Conservation (phyloP, 768 basidiomycete genomes). For the Tulasnella calospora region DNA sequence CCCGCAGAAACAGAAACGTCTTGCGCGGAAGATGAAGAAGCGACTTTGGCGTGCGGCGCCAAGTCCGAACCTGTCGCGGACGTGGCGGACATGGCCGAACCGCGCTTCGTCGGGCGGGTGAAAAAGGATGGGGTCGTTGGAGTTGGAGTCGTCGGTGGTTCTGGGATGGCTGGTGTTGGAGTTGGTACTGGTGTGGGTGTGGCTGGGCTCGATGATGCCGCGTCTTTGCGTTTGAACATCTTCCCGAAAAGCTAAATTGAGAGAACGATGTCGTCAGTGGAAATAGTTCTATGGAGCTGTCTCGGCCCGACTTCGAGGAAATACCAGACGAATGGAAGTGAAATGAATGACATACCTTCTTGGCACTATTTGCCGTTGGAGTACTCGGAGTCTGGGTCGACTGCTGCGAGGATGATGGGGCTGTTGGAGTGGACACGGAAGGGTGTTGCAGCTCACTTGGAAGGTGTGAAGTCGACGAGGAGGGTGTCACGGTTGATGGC, state of each 20-base stretch:
- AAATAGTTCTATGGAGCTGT: neutral
- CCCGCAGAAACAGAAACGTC: too few relatives aligned
- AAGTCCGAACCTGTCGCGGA: slow-evolving; percentile 6
- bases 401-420: neutral
- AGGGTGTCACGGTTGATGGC: slow-evolving; percentile 38
- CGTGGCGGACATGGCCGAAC: neutral
- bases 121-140: slow-evolving; percentile 24
- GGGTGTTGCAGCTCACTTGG: slow-evolving; percentile 5
- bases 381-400: slow-evolving; percentile 31
- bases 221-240: slow-evolving; percentile 59
- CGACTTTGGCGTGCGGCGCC: neutral
- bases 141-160: slow-evolving; percentile 25
- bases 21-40: neutral
- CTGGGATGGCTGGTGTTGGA: slow-evolving; percentile 31
- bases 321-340: neutral
- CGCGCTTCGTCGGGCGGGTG: slow-evolving; percentile 13
- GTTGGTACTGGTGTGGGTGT: slow-evolving; percentile 25
- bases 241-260: slow-evolving; percentile 50
- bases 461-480: slow-evolving; percentile 31
- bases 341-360: slow-evolving; percentile 34
- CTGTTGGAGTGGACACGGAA: slow-evolving; percentile 14
- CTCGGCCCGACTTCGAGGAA: neutral
- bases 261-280: neutral
- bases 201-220: slow-evolving; percentile 28
- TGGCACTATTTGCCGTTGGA: slow-evolving; percentile 40